Conservation (phyloP, 768 basidiomycete species). For the Mycena maculata region DNA sequence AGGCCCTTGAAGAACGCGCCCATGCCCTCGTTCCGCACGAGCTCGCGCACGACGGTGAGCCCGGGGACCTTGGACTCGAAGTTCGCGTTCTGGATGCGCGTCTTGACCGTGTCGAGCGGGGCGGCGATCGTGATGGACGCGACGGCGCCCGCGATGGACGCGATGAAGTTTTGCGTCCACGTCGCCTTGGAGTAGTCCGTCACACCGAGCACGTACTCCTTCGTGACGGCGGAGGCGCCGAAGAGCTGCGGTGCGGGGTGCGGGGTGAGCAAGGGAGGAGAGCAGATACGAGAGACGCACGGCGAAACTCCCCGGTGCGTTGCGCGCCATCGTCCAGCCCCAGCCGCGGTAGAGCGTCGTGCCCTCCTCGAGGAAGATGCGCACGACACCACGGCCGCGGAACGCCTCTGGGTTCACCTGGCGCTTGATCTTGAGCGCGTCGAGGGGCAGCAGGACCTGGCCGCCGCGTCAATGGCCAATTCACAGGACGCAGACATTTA, state of each 20-base stretch:
- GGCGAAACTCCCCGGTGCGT: slow-evolving; percentile 95
- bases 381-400: slow-evolving; percentile 90
- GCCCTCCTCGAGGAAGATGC: slow-evolving; percentile 93
- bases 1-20: slow-evolving; percentile 95
- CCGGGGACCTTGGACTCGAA: slow-evolving; percentile 90
- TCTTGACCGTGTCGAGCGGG: slow-evolving; percentile 96
- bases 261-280: neutral
- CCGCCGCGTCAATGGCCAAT: slow-evolving; percentile 4
- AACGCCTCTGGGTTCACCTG: slow-evolving; percentile 99
- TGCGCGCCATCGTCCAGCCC: slow-evolving; percentile 99
- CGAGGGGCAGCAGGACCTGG: slow-evolving; percentile 92
- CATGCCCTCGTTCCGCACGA: slow-evolving; percentile 83
- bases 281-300: slow-evolving; percentile 58
- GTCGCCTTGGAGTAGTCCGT: slow-evolving; percentile 95
- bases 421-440: slow-evolving; percentile 97
- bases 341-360: slow-evolving; percentile 94
- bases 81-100: slow-evolving; percentile 98
- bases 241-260: slow-evolving; percentile 76
- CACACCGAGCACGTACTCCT: slow-evolving; percentile 92
- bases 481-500: neutral
- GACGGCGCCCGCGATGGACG: slow-evolving; percentile 93
- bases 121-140: slow-evolving; percentile 97
- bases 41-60: slow-evolving; percentile 68
- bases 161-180: slow-evolving; percentile 97
- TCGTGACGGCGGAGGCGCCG: slow-evolving; percentile 94